A percentile compares a stretch with the other conserved stretches of the same genome.
Conservation (phyloP, 2,329 filamentous ascomycete genomes). For the Xylaria sp. region DNA sequence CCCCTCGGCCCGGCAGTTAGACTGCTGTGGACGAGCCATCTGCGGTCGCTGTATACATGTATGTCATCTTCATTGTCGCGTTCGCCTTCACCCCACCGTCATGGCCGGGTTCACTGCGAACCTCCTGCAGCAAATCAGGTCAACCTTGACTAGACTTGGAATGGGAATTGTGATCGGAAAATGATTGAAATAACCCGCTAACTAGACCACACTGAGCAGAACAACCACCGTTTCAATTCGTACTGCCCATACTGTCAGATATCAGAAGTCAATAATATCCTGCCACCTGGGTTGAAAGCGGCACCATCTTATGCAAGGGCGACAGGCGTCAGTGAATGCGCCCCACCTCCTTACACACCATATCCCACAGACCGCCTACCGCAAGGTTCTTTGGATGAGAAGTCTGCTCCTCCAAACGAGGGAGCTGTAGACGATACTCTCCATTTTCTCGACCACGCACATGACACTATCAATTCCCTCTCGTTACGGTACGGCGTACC, state of each 20-base stretch:
- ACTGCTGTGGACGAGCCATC: conserved; percentile 73
- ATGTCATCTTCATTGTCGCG: conserved; percentile 35
- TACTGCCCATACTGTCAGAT: conserved; percentile 81
- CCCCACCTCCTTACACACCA: conserved; percentile 48
- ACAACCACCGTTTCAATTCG: conserved; percentile 70
- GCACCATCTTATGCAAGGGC: conserved; percentile 68
- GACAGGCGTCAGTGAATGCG: conserved; percentile 39
- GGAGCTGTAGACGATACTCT: conserved; percentile 65
- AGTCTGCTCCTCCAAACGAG: conserved; percentile 37
- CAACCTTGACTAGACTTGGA: background rate
- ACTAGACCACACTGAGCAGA: conserved; percentile 43
- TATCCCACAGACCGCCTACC: conserved; percentile 30
- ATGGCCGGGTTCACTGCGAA: too few relatives aligned
- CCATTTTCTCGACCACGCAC: conserved; percentile 74
- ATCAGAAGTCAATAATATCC: conserved; percentile 56
- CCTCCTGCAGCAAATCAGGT: background rate
- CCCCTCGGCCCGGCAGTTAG: conserved; percentile 63
- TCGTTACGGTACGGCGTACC: conserved; percentile 76
- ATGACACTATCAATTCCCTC: conserved; percentile 71
- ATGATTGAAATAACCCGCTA: conserved; percentile 18
- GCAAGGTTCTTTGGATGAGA: conserved; percentile 35
- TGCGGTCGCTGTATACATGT: conserved; percentile 73
- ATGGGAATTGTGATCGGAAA: background rate
- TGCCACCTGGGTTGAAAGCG: conserved; percentile 68
- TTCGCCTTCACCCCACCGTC: background rate